Evolutionary conservation across 176 grass and related monocot species (phyloP).

Genomic region (Oryza australiensis): DNA sequence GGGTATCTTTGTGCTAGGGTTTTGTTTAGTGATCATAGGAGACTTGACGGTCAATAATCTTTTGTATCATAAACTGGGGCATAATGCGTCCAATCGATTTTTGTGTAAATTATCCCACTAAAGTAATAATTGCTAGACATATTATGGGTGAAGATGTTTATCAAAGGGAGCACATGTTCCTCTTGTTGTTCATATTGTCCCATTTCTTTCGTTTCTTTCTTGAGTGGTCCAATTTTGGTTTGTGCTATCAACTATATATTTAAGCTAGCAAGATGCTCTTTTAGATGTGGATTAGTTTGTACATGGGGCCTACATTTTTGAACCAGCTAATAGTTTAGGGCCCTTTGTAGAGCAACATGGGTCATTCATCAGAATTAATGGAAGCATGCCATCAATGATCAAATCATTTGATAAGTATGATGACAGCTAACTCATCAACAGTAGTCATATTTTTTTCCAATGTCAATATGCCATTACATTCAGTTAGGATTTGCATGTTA

Average conservation of each 20-base stretch:
- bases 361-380: background rate
- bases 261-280: background rate
- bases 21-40: constrained; percentile 20
- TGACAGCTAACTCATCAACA: background rate
- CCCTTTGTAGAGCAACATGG: background rate
- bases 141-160: constrained; percentile 27
- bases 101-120: constrained; percentile 42
- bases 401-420: background rate
- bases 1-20: background rate
- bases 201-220: constrained; percentile 1
- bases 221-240: background rate
- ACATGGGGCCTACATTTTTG: background rate
- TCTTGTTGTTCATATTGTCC: constrained; percentile 1
- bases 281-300: background rate
- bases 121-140: constrained; percentile 12
- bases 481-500: too few species aligned
- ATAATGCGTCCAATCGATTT: constrained; percentile 6
- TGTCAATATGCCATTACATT: too few species aligned
- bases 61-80: constrained; percentile 43
- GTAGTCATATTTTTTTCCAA: too few species aligned
- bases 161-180: constrained; percentile 32
- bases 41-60: constrained; percentile 34
- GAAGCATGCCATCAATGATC: background rate
- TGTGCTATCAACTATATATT: background rate
- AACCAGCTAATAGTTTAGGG: background rate